Evolutionary conservation across 805 yeast species (phyloP).

Genomic region (Debaryomyces prosopidis): DNA sequence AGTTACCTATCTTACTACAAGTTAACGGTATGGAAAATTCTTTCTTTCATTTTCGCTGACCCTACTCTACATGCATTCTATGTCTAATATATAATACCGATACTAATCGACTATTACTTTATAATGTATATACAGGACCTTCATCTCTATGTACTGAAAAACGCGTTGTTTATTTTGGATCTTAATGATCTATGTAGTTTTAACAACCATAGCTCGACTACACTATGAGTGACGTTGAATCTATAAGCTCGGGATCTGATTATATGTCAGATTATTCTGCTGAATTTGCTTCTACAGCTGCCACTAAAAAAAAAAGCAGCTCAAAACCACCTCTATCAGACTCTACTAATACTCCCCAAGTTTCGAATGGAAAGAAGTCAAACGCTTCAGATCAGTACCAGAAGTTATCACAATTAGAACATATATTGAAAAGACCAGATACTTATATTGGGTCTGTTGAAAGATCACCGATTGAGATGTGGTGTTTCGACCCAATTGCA

Average conservation of each 20-base stretch:
- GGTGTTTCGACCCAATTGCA: constrained; percentile 68
- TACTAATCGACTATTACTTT: too few species aligned
- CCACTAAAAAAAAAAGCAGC: constrained; percentile 7
- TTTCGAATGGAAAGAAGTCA: constrained; percentile 12
- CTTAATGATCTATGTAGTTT: too few species aligned
- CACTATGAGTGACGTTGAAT: constrained; percentile 12
- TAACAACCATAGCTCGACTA: neutral
- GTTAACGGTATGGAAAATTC: too few species aligned
- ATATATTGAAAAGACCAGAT: constrained; percentile 95
- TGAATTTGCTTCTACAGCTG: constrained; percentile 17
- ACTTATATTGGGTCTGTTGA: constrained; percentile 97
- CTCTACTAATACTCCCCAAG: constrained; percentile 20
- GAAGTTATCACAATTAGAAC: constrained; percentile 92
- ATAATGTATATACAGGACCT: too few species aligned
- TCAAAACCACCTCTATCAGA: constrained; percentile 21
- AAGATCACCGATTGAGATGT: constrained; percentile 71
- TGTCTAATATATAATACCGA: neutral
- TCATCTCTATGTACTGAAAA: neutral
- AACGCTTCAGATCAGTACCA: constrained; percentile 78
- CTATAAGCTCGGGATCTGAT: constrained; percentile 11
- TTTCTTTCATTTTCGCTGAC: too few species aligned
- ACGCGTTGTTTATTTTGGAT: neutral
- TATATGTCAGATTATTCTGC: constrained; percentile 18
- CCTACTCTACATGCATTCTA: too few species aligned
- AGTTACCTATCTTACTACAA: too few species aligned